Evolutionary conservation across 192 early-diverging fungal species (phyloP).

Genomic region (Ambispora gerdemannii): DNA sequence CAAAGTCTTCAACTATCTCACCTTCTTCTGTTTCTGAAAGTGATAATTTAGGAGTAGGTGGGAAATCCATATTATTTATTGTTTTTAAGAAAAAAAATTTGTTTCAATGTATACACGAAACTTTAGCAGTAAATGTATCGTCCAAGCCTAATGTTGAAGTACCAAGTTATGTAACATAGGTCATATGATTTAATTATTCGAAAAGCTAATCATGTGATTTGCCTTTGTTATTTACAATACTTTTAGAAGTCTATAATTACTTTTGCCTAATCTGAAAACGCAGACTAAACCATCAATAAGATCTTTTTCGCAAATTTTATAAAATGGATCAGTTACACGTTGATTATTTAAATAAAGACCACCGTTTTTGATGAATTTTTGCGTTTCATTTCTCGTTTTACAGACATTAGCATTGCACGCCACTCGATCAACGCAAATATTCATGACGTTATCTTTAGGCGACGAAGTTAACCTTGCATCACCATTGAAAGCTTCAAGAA

Average conservation of each 20-base stretch:
- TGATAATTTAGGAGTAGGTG: slow-evolving; percentile 13
- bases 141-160: too few species aligned
- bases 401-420: slow-evolving; percentile 59
- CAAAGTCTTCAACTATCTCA: slow-evolving; percentile 31
- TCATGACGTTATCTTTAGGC: slow-evolving; percentile 38
- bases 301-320: slow-evolving; percentile 44
- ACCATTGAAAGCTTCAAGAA: slow-evolving; percentile 70
- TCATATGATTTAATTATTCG: too few species aligned
- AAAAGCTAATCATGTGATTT: too few species aligned
- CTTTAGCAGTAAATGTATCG: too few species aligned
- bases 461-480: slow-evolving; percentile 60
- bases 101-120: too few species aligned
- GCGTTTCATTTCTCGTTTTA: slow-evolving; percentile 75
- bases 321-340: slow-evolving; percentile 45
- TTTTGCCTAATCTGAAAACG: slow-evolving; percentile 76
- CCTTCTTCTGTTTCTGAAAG: slow-evolving; percentile 30
- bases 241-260: slow-evolving; percentile 71
- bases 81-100: too few species aligned
- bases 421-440: slow-evolving; percentile 56
- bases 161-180: too few species aligned
- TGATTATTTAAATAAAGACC: slow-evolving; percentile 80
- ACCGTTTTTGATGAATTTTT: slow-evolving; percentile 70
- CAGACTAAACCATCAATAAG: slow-evolving; percentile 67
- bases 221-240: too few species aligned
- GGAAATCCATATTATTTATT: not conserved